These are phyloP conservation scores for Pichia insulana DNA, from an alignment of 805 yeast species.

Conservation along the genomic window DNA sequence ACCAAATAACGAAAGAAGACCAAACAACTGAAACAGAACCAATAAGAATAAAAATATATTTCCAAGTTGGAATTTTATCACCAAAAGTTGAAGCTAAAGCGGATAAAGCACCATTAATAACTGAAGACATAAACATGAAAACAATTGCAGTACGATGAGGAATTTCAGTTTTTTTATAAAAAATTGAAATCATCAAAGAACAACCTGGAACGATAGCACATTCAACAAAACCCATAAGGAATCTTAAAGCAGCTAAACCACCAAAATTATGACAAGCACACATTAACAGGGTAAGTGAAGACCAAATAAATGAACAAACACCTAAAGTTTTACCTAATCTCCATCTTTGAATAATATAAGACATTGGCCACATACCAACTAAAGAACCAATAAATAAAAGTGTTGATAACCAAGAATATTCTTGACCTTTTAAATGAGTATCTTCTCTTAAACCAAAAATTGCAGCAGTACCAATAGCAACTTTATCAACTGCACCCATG, in stretches of 20 bases:
- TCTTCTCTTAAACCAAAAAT: constrained; percentile 18
- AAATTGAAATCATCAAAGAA: background rate
- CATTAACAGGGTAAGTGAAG: constrained; percentile 1
- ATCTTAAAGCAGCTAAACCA: constrained; percentile 35
- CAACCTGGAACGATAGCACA: constrained; percentile 16
- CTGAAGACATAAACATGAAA: constrained; percentile 10
- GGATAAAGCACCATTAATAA: constrained; percentile 27
- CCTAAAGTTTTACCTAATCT: constrained; percentile 4
- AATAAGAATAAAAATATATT: constrained; percentile 44
- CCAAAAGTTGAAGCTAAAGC: constrained; percentile 10
- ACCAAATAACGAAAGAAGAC: constrained; percentile 30
- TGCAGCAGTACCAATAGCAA: constrained; percentile 12
- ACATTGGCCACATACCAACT: constrained; percentile 43
- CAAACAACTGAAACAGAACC: constrained; percentile 46
- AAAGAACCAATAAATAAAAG: constrained; percentile 33
- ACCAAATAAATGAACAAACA: constrained; percentile 3
- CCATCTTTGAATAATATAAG: constrained; percentile 27
- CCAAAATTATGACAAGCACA: constrained; percentile 15
- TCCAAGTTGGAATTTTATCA: constrained; percentile 42
- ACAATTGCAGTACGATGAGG: constrained; percentile 7
- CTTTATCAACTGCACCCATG: constrained; percentile 6
- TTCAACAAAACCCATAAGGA: constrained; percentile 37
- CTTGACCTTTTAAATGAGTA: constrained; percentile 22
- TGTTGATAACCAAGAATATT: constrained; percentile 24
- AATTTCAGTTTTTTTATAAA: constrained; percentile 17